Conservation (phyloP, 257 asterid species). For the Solanum lycopersicoides region DNA sequence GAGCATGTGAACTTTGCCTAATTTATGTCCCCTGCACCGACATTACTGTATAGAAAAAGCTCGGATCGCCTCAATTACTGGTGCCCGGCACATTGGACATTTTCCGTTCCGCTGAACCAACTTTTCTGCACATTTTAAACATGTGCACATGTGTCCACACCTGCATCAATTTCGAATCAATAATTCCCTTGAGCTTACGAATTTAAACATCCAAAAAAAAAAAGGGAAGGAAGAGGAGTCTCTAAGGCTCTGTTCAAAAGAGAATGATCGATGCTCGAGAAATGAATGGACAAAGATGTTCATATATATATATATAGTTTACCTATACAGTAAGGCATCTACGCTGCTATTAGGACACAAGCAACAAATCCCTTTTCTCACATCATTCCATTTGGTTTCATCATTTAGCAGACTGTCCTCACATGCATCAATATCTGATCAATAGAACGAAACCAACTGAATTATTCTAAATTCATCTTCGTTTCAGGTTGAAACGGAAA, state of each 20-base stretch:
- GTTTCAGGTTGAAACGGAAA: not conserved
- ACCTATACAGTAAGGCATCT: conserved; percentile 82
- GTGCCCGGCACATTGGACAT: conserved; percentile 89
- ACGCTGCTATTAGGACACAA: conserved; percentile 46
- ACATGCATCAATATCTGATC: conserved; percentile 20
- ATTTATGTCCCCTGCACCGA: not conserved
- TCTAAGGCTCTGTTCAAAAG: not conserved
- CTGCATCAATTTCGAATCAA: conserved; percentile 13
- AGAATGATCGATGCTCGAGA: not conserved
- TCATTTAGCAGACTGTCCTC: conserved; percentile 17
- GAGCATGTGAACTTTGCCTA: not conserved
- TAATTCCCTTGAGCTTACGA: not conserved
- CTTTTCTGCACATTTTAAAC: conserved; percentile 61
- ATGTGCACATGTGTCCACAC: conserved; percentile 94
- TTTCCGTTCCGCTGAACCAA: conserved; percentile 39
- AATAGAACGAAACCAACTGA: not conserved
- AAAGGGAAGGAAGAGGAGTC: not conserved
- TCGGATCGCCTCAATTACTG: conserved; percentile 64
- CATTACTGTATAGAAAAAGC: conserved; percentile 48
- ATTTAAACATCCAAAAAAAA: not conserved
- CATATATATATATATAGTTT: not conserved
- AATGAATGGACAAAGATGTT: not conserved
- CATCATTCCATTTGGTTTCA: conserved; percentile 55
- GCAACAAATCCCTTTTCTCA: conserved; percentile 80
- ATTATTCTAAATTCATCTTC: not conserved